Percentiles rank a stretch among this genome's conserved stretches.
phyloP scores from a whole-genome alignment of 306 rosid species.

The Dryas drummondii region DNA sequence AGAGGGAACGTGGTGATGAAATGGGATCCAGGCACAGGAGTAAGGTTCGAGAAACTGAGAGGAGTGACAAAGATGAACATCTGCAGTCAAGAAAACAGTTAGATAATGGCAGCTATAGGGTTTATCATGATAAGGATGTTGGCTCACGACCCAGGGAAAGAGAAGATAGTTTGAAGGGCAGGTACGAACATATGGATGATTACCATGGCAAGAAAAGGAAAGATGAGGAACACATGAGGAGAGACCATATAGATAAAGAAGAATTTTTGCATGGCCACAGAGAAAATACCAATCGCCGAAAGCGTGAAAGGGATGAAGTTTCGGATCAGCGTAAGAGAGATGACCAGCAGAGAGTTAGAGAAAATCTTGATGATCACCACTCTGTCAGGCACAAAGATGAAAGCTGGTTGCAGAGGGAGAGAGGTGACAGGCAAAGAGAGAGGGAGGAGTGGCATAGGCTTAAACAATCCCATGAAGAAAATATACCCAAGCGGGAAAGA shows the following conservation, averaged over 20 bases:
- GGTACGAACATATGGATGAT: slow-evolving; percentile 75
- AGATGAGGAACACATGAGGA: slow-evolving; percentile 75
- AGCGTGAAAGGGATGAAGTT: slow-evolving; percentile 79
- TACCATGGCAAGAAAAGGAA: slow-evolving; percentile 83
- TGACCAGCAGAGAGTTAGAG: slow-evolving; percentile 68
- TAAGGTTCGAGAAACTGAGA: slow-evolving; percentile 76
- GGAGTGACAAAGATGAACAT: slow-evolving; percentile 68
- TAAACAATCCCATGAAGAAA: slow-evolving; percentile 82
- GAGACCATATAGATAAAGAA: slow-evolving; percentile 79
- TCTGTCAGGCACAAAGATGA: slow-evolving; percentile 82
- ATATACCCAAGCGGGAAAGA: slow-evolving; percentile 68
- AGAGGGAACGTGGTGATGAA: slow-evolving; percentile 72
- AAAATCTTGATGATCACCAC: slow-evolving; percentile 69
- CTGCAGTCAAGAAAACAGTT: slow-evolving; percentile 59
- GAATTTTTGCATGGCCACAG: slow-evolving; percentile 64
- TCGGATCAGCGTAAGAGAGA: slow-evolving; percentile 79
- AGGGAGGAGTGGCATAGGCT: slow-evolving; percentile 84
- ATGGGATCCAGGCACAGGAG: slow-evolving; percentile 56
- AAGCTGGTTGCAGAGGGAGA: slow-evolving; percentile 65
- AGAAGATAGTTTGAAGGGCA: slow-evolving; percentile 69
- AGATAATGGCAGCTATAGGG: slow-evolving; percentile 85
- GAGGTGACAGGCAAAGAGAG: slow-evolving; percentile 82
- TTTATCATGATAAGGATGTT: slow-evolving; percentile 74
- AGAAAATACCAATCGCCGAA: slow-evolving; percentile 59
- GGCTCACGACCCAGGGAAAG: slow-evolving; percentile 82